These are phyloP conservation scores for Mortierella sp. DNA, from an alignment of 371 early-diverging fungal genomes.

Conservation along the genomic window DNA sequence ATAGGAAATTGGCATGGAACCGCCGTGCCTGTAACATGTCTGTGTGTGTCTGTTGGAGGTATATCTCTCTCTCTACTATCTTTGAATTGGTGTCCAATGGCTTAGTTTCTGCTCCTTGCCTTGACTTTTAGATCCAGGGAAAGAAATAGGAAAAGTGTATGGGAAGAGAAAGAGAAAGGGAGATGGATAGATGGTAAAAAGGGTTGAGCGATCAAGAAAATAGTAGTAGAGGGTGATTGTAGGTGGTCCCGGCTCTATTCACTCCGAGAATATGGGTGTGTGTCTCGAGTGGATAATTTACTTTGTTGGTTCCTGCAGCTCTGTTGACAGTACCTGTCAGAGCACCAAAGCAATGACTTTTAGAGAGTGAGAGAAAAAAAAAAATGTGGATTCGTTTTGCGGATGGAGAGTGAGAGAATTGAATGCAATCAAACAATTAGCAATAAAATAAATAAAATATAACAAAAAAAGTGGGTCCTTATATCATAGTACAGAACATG, in stretches of 20 bases:
- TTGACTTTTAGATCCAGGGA: too few relatives aligned
- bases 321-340: too few relatives aligned
- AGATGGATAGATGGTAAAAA: not conserved
- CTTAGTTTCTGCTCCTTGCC: not conserved
- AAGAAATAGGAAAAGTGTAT: not conserved
- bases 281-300: too few relatives aligned
- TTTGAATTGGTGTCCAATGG: not conserved
- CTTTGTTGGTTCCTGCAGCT: too few relatives aligned
- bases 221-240: not conserved
- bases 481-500: not conserved
- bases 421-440: not conserved
- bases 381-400: not conserved
- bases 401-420: not conserved
- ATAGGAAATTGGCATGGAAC: conserved; percentile 52
- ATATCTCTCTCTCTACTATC: not conserved
- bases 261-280: too few relatives aligned
- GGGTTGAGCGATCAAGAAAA: not conserved
- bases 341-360: conserved; percentile 1
- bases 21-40: conserved; percentile 41
- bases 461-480: conserved; percentile 13
- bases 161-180: not conserved
- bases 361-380: not conserved
- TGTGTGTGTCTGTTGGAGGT: not conserved
- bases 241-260: not conserved
- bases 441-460: not conserved